Evolutionary conservation across 163 green algal species (phyloP).

Genomic region (Scenedesmus sp.): DNA sequence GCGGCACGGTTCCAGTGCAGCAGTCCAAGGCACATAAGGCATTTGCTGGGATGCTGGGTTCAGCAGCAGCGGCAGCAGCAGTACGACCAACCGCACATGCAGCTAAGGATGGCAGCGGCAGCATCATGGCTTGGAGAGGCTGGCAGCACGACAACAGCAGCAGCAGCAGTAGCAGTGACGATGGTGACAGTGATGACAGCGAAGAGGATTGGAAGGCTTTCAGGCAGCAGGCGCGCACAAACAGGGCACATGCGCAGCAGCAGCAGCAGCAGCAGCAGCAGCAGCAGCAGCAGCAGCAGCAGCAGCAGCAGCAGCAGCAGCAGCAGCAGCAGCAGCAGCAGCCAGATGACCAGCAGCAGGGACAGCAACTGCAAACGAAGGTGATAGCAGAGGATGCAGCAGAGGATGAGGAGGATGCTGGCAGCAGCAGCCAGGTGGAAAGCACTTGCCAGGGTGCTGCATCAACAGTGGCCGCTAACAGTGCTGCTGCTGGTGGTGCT

Average conservation of each 20-base stretch:
- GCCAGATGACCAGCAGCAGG: neutral
- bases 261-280: neutral
- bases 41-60: neutral
- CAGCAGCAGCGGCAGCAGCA: neutral
- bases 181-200: conserved; percentile 6
- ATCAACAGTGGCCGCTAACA: neutral
- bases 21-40: neutral
- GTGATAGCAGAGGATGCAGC: neutral
- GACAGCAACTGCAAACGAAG: too few relatives aligned
- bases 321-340: neutral
- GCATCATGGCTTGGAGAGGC: neutral
- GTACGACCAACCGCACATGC: neutral
- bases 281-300: too few relatives aligned
- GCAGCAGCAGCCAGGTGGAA: neutral
- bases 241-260: neutral
- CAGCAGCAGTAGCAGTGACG: neutral
- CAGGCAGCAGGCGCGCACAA: conserved; percentile 17
- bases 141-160: neutral
- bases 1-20: neutral
- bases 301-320: neutral
- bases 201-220: conserved; percentile 26
- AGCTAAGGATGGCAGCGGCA: neutral
- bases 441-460: neutral
- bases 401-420: neutral
- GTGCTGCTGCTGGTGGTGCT: neutral